phyloP scores from a whole-genome alignment of 2,329 filamentous ascomycete species.

The Albophoma yamanashiensis region DNA sequence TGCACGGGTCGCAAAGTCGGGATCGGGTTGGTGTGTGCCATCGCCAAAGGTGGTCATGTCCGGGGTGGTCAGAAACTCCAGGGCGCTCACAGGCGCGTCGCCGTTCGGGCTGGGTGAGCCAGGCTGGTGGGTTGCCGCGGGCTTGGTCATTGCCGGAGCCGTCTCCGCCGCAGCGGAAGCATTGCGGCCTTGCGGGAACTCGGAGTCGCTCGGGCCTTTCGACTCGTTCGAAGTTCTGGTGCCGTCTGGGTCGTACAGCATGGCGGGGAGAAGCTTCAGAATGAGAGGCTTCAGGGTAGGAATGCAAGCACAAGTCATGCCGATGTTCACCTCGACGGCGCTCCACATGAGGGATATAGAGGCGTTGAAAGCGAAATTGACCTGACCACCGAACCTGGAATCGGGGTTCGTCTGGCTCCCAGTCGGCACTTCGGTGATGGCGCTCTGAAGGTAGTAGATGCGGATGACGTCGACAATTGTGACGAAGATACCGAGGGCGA shows the following conservation, averaged over 20 bases:
- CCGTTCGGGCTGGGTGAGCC: conserved; percentile 8
- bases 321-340: conserved; percentile 80
- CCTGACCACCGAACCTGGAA: conserved; percentile 38
- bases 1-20: conserved; percentile 6
- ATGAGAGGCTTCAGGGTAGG: conserved; percentile 83
- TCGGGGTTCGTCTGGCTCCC: conserved; percentile 23
- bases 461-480: conserved; percentile 80
- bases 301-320: conserved; percentile 85
- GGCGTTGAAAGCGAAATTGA: conserved; percentile 60
- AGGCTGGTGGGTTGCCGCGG: neutral
- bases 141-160: neutral
- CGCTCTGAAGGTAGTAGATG: conserved; percentile 80
- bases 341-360: conserved; percentile 90
- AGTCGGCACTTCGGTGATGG: conserved; percentile 36
- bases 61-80: conserved; percentile 38
- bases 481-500: conserved; percentile 78
- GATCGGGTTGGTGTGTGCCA: neutral
- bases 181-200: conserved; percentile 13
- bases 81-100: conserved; percentile 21
- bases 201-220: conserved; percentile 20
- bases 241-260: conserved; percentile 41
- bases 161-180: neutral
- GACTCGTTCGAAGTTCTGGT: conserved; percentile 16
- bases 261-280: conserved; percentile 47
- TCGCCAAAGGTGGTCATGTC: conserved; percentile 12